A percentile compares a stretch with the other conserved stretches of the same genome.
phyloP scores from a whole-genome alignment of 2,329 filamentous ascomycete genomes.

The Cercospora zeae-maydis region DNA sequence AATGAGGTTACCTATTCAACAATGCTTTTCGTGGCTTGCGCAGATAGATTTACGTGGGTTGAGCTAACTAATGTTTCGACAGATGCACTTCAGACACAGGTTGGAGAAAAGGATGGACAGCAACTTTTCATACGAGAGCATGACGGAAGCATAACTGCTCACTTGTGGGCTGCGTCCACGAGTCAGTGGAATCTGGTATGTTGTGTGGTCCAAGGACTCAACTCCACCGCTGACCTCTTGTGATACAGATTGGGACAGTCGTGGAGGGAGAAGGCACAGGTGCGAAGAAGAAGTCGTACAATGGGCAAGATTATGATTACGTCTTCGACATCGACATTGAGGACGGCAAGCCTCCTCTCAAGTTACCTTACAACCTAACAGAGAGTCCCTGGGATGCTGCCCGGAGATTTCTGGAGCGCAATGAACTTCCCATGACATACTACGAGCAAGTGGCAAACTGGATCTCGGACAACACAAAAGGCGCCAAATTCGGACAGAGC shows the following conservation, averaged over 20 bases:
- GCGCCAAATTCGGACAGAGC: constrained; percentile 66
- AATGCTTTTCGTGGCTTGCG: background rate
- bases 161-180: constrained; percentile 69
- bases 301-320: constrained; percentile 88
- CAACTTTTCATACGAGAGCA: constrained; percentile 84
- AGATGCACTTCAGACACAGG: constrained; percentile 76
- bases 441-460: constrained; percentile 91
- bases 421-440: constrained; percentile 82
- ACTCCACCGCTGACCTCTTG: background rate
- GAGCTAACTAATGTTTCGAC: background rate
- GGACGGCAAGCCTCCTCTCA: constrained; percentile 86
- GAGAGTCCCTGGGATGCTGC: constrained; percentile 92
- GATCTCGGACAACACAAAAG: constrained; percentile 84
- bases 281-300: constrained; percentile 64
- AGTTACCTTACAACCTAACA: constrained; percentile 88
- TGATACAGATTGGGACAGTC: constrained; percentile 75
- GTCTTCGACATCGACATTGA: constrained; percentile 97
- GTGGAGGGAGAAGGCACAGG: constrained; percentile 82
- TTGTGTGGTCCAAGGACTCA: background rate
- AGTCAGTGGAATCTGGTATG: constrained; percentile 36
- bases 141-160: constrained; percentile 77
- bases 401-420: constrained; percentile 83
- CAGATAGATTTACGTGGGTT: background rate
- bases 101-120: constrained; percentile 93
- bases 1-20: background rate